Conservation (phyloP, 2,329 filamentous ascomycete genomes). For the Thelonectria discophora region DNA sequence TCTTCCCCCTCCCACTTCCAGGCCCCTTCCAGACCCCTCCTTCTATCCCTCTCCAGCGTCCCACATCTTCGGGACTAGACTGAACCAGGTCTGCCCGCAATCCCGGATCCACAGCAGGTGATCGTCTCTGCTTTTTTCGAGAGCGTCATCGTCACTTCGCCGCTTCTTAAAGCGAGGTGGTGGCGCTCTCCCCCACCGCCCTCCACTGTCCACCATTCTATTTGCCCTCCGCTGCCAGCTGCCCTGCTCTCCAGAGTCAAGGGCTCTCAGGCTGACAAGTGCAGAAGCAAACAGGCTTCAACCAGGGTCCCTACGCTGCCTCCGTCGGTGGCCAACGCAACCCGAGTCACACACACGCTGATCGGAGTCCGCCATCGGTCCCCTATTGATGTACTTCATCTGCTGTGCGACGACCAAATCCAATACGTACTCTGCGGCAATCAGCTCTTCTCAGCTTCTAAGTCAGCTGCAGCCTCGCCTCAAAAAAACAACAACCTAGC, state of each 20-base stretch:
- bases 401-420: slow-evolving; percentile 1
- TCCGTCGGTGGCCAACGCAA: background rate
- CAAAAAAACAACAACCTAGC: background rate
- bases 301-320: slow-evolving; percentile 10
- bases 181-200: slow-evolving; percentile 34
- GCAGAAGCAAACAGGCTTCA: slow-evolving; percentile 5
- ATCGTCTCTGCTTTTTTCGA: slow-evolving; percentile 28
- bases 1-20: slow-evolving; percentile 17
- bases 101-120: slow-evolving; percentile 36
- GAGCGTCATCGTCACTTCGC: background rate
- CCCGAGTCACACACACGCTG: slow-evolving; percentile 5
- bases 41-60: background rate
- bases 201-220: slow-evolving; percentile 6
- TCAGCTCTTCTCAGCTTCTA: background rate
- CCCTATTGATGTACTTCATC: background rate
- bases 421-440: background rate
- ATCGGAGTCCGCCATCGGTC: no score
- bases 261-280: slow-evolving; percentile 15
- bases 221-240: slow-evolving; percentile 4
- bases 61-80: slow-evolving; percentile 26
- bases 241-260: slow-evolving; percentile 10
- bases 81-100: slow-evolving; percentile 7
- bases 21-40: background rate
- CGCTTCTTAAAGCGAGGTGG: slow-evolving; percentile 29
- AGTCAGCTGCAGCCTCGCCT: slow-evolving; percentile 8